Percentiles rank a stretch among this genome's conserved stretches.
These are phyloP conservation scores for Crithidia bombi DNA, from an alignment of 208 protist species.

Conservation along the genomic window DNA sequence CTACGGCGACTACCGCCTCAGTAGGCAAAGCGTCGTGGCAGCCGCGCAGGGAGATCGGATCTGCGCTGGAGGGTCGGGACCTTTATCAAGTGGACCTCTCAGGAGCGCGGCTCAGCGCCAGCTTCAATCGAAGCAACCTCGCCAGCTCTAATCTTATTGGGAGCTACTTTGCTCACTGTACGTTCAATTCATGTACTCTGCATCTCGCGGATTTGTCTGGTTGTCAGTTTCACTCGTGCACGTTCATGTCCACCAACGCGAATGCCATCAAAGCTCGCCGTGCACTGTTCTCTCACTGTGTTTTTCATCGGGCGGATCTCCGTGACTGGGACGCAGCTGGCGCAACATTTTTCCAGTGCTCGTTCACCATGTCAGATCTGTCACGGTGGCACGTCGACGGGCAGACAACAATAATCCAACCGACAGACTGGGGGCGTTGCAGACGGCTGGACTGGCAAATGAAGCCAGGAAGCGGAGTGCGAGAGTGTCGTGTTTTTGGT, in stretches of 20 bases:
- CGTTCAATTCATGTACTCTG: conserved; percentile 70
- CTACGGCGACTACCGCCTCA: neutral
- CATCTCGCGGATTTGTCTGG: conserved; percentile 38
- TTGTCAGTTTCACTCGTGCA: conserved; percentile 77
- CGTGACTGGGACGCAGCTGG: conserved; percentile 67
- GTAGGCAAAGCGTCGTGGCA: conserved; percentile 9
- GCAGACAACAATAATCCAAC: conserved; percentile 68
- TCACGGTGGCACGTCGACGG: conserved; percentile 71
- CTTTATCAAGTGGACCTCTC: conserved; percentile 61
- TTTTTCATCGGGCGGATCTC: conserved; percentile 67
- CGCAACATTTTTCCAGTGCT: conserved; percentile 79
- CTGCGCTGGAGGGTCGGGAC: conserved; percentile 69
- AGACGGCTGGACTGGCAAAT: conserved; percentile 62
- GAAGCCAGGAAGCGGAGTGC: conserved; percentile 20
- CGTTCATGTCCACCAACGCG: conserved; percentile 64
- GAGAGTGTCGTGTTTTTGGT: conserved; percentile 48
- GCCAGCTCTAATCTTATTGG: conserved; percentile 33
- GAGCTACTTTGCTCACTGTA: conserved; percentile 53
- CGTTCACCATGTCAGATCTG: conserved; percentile 73
- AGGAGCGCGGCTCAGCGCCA: conserved; percentile 50
- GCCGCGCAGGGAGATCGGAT: conserved; percentile 49
- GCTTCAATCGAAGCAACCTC: conserved; percentile 78
- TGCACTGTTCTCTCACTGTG: conserved; percentile 77
- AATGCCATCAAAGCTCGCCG: conserved; percentile 31
- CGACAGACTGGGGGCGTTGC: conserved; percentile 65